These are phyloP conservation scores for Aquanectria penicillioides DNA, from an alignment of 2,329 filamentous ascomycete genomes.

Conservation along the genomic window DNA sequence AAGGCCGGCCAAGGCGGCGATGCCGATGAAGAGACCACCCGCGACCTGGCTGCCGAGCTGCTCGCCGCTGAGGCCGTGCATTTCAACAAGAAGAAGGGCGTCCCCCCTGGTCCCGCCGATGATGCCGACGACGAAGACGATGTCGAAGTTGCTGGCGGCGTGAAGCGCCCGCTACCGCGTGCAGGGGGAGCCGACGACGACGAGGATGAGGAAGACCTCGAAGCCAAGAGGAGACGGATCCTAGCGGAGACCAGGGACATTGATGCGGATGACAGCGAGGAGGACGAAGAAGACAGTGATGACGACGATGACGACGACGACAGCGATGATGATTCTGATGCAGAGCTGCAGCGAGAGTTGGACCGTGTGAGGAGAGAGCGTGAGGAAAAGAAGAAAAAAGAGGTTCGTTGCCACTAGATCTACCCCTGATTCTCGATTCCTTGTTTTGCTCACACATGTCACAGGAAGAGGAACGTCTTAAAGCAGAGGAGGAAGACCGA, in stretches of 20 bases:
- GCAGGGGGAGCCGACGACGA: conserved; percentile 34
- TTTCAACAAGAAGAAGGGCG: conserved; percentile 81
- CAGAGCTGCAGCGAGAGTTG: conserved; percentile 89
- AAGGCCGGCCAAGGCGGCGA: conserved; percentile 88
- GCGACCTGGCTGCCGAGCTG: conserved; percentile 90
- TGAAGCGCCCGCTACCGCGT: conserved; percentile 67
- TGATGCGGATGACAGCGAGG: conserved; percentile 75
- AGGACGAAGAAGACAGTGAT: conserved; percentile 64
- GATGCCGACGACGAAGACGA: conserved; percentile 62
- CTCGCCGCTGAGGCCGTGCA: conserved; percentile 88
- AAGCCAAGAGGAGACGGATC: conserved; percentile 86
- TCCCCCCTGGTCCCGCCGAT: conserved; percentile 51
- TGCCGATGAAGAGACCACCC: conserved; percentile 72
- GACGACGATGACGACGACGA: conserved; percentile 58
- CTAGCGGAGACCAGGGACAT: conserved; percentile 88
- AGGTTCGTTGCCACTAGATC: conserved; percentile 36
- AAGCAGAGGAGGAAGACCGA: conserved; percentile 81
- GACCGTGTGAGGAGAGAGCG: conserved; percentile 89
- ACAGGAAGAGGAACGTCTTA: conserved; percentile 81
- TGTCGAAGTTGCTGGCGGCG: conserved; percentile 47
- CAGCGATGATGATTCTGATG: conserved; percentile 67
- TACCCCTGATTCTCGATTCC: background rate
- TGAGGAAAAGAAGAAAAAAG: conserved; percentile 54
- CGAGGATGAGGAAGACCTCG: conserved; percentile 78
- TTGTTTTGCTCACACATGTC: conserved; percentile 17